Percentiles rank a stretch among this genome's conserved stretches.
phyloP scores from a whole-genome alignment of 495 filamentous ascomycete species.

The Aspergillus asperescens region DNA sequence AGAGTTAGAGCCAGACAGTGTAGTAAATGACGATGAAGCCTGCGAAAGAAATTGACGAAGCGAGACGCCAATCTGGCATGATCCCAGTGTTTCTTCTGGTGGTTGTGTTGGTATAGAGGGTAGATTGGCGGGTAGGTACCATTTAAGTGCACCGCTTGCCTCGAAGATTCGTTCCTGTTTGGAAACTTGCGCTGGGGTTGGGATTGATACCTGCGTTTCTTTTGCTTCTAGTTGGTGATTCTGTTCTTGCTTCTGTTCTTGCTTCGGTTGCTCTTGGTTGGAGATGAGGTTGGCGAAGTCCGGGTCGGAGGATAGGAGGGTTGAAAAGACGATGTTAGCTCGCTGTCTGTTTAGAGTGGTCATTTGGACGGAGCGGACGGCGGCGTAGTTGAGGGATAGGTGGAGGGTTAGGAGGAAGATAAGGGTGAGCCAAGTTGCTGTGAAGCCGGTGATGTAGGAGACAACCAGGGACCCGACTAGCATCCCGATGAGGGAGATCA shows the following conservation, averaged over 20 bases:
- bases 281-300: slow-evolving; percentile 3
- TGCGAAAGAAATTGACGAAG: slow-evolving; percentile 25
- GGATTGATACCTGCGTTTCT: slow-evolving; percentile 25
- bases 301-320: slow-evolving; percentile 45
- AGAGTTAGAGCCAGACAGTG: neutral
- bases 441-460: slow-evolving; percentile 61
- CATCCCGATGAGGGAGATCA: slow-evolving; percentile 89
- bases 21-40: neutral
- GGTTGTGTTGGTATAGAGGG: slow-evolving; percentile 18
- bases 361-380: slow-evolving; percentile 79
- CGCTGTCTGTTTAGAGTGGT: slow-evolving; percentile 83
- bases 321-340: slow-evolving; percentile 70
- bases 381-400: slow-evolving; percentile 75
- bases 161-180: slow-evolving; percentile 67
- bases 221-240: neutral
- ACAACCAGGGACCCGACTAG: slow-evolving; percentile 80
- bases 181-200: slow-evolving; percentile 60
- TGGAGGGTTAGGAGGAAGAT: slow-evolving; percentile 67
- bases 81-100: slow-evolving; percentile 17
- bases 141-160: slow-evolving; percentile 54
- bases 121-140: slow-evolving; percentile 22
- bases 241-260: neutral
- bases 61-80: slow-evolving; percentile 33
- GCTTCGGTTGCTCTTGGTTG: neutral
- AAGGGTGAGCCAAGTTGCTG: slow-evolving; percentile 71